Base-by-base conservation (phyloP, 805 yeast genomes). In the Candida andamanensis region DNA sequence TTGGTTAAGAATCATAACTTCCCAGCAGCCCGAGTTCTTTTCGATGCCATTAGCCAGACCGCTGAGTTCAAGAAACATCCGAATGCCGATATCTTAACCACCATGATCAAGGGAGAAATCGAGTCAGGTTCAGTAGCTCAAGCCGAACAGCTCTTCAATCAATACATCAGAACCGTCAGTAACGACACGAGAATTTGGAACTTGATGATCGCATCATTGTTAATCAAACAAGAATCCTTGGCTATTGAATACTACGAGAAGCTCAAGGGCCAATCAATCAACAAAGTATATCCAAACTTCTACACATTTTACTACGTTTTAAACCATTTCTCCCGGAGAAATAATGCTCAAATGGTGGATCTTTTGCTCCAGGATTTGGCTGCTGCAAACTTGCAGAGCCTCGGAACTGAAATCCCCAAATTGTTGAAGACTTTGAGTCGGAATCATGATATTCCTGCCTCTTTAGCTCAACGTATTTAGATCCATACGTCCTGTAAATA, bases 21-120 rank as follows among this genome's bases (percentile, higher is more conserved):
- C 8, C 61, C 56, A 10, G 67, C 75, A n/a, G 84, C 83, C 1
- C 58, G 80, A 27, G 42, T 46, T 2, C 43, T 80, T 17, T 74
- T 69, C 46, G 58, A 67, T 11, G 11, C 19, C 10, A 49, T 54
- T 31, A 25, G 30, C 4, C 29, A 30, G 23, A 26, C 22, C 13
- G 16, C 29, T 2, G 36, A 37, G 14, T 22, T 24, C 28, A 25
- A 24, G 16, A 59, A 74, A 56, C 53, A 58, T 26, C 47, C 51
- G 56, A 21, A 36, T 21, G 55, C 69, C 3, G 43, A 56, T 6
- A 60, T 56, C 17, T 49, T 73, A 19, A 67, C 74, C 7, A 47
- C 73, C 6, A 59, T 75, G 60, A 58, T 76, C 38, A 56, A 62
- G 27, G 67, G 65, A 20, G 78, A 74, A 53, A 52, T 70, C 35